phyloP scores from a whole-genome alignment of 2,329 filamentous ascomycete species.

The Ophiocordyceps camponoti-rufipedis region DNA sequence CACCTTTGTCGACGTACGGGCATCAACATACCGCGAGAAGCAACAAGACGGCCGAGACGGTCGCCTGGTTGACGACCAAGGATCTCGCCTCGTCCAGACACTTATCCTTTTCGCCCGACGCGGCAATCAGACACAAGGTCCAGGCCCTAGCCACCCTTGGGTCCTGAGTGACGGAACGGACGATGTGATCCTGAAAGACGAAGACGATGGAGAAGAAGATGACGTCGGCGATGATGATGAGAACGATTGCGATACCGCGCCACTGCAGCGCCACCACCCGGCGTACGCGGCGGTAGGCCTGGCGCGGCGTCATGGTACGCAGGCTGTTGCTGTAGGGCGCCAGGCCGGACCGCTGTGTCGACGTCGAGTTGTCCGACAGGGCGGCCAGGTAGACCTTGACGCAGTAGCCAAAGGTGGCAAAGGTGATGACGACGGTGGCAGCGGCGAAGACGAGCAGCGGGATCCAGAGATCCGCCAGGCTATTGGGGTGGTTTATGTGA shows the following conservation, averaged over 20 bases:
- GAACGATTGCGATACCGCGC: constrained; percentile 77
- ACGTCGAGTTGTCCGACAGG: constrained; percentile 51
- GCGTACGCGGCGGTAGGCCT: constrained; percentile 72
- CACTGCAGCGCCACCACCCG: constrained; percentile 85
- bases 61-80: constrained; percentile 56
- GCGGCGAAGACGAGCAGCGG: constrained; percentile 66
- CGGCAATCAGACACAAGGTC: constrained; percentile 49
- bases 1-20: neutral
- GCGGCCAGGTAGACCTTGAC: constrained; percentile 87
- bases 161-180: constrained; percentile 38
- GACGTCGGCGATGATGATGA: constrained; percentile 80
- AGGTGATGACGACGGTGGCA: constrained; percentile 60
- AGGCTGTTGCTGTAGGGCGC: constrained; percentile 57
- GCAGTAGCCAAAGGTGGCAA: constrained; percentile 79
- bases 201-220: constrained; percentile 90
- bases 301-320: constrained; percentile 60
- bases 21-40: constrained; percentile 51
- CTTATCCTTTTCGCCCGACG: constrained; percentile 36
- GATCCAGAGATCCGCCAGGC: constrained; percentile 75
- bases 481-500: constrained; percentile 83
- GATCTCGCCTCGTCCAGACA: constrained; percentile 43
- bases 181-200: constrained; percentile 65
- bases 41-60: constrained; percentile 64
- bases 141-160: constrained; percentile 39
- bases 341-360: constrained; percentile 53